These are phyloP conservation scores for Ophiostoma perfectum DNA, from an alignment of 2,329 filamentous ascomycete genomes.

Conservation along the genomic window DNA sequence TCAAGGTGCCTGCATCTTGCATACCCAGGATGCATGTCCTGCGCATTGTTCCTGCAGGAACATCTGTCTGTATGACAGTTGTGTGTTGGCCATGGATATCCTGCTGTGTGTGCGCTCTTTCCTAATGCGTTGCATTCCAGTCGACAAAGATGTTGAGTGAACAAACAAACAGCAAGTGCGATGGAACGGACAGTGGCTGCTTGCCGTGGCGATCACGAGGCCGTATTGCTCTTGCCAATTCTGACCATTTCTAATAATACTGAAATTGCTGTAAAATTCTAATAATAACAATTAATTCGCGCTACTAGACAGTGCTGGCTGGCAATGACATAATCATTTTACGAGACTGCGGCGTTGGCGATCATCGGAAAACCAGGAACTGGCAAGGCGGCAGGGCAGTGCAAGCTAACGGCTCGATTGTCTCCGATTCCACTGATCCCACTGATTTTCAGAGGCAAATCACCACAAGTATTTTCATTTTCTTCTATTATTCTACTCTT, in stretches of 20 bases:
- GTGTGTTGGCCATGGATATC: not conserved
- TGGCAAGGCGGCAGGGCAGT: slow-evolving; percentile 7
- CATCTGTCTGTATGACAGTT: not conserved
- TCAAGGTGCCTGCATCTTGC: slow-evolving; percentile 1
- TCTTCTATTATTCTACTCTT: not conserved
- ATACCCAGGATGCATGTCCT: not conserved
- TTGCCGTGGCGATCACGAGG: not conserved
- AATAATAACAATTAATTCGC: not conserved
- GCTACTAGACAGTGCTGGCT: not conserved
- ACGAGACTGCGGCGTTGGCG: not conserved
- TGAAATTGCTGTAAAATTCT: not conserved
- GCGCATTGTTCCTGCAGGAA: not conserved
- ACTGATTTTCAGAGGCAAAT: slow-evolving; percentile 1
- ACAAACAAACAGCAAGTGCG: not conserved
- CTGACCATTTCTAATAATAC: not conserved
- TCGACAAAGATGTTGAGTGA: not conserved
- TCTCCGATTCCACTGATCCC: not conserved
- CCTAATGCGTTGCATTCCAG: not conserved
- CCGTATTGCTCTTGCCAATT: not conserved
- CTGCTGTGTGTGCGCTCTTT: not conserved
- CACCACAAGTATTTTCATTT: not conserved
- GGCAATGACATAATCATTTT: slow-evolving; percentile 7
- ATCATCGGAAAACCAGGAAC: slow-evolving; percentile 4
- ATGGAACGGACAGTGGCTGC: not conserved
- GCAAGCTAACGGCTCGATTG: slow-evolving; percentile 4